Evolutionary conservation across 2,329 filamentous ascomycete genomes (phyloP).

Genomic region (Arachnomyces sp.): DNA sequence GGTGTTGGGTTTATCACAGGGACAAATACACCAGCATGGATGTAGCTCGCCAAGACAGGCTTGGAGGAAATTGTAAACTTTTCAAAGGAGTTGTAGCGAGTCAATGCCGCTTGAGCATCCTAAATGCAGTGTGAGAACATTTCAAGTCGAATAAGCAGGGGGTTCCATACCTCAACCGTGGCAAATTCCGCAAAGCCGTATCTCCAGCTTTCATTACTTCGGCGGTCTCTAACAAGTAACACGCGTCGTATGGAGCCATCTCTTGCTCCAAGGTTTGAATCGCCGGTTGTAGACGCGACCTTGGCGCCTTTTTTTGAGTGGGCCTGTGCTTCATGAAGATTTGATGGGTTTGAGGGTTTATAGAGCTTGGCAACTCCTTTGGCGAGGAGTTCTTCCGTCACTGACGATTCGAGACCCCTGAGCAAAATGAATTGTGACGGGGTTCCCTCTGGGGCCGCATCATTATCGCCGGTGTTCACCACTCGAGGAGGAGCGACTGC

Average conservation of each 20-base stretch:
- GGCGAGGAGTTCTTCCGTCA: constrained; percentile 64
- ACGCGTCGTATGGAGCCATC: constrained; percentile 68
- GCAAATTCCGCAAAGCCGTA: constrained; percentile 82
- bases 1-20: constrained; percentile 56
- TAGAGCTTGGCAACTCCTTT: constrained; percentile 68
- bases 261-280: constrained; percentile 59
- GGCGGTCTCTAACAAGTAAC: constrained; percentile 65
- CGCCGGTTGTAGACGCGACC: constrained; percentile 47
- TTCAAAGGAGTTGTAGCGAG: constrained; percentile 61
- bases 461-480: constrained; percentile 47
- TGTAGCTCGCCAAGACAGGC: constrained; percentile 62
- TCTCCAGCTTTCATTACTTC: constrained; percentile 63
- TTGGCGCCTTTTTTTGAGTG: constrained; percentile 41
- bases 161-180: constrained; percentile 48
- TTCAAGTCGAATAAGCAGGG: background rate
- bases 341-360: constrained; percentile 41
- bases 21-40: constrained; percentile 78
- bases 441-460: constrained; percentile 46
- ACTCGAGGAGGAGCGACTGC: constrained; percentile 35
- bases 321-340: constrained; percentile 22
- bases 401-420: constrained; percentile 59
- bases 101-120: constrained; percentile 65
- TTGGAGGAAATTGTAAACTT: constrained; percentile 71
- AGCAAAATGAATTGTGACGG: constrained; percentile 71
- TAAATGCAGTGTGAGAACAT: constrained; percentile 12